Base-by-base conservation (phyloP, 2,329 filamentous ascomycete species). In the Sphaerulina vaccinii region DNA sequence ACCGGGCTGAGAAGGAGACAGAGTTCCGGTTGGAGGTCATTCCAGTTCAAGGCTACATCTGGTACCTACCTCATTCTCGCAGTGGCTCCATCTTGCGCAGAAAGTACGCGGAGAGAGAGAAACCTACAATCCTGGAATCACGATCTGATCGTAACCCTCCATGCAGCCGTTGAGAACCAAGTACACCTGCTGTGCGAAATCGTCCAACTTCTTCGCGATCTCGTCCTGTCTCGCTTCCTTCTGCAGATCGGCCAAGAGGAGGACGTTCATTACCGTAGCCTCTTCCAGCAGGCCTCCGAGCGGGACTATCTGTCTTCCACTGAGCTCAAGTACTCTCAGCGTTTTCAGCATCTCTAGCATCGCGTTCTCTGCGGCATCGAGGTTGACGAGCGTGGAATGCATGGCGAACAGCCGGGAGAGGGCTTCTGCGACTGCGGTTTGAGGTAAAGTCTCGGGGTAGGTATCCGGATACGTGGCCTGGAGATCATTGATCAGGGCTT, bases 141-240 rank as follows among this genome's bases (percentile, higher is more conserved):
- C 32, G 19, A 51, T 3, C 24, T 44, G 27, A 3, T 55, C 43
- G 21, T 43, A 55, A 2, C 53, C 53, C 32, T 19, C 44, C 44
- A 55, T 49, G 18, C 32, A 32, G 2, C 53, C 53, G 13, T 55
- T 55, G 23, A 49, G 39, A 5, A 45, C 33, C 37, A 42, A 13
- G 13, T 55, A 55, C 2, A 46, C 23, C 33, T 42, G 32, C 21
- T 33, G 27, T n/a, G 53, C 49, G 9, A 55, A 42, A 3, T 42
- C 27, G 5, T 49, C 35, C 16, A 55, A 11, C 16, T 38, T 27
- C 39, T 38, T 15, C 5, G 38, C 29, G 7, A 37, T 40, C 11
- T 32, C 7, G 2, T 35, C 23, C 13, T 44, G 27, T 4, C 22
- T 21, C 19, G 24, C 23, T 24, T 51, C 37, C 32, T 38, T 47